Conservation (phyloP, 108 stramenopile genomes). For the Conticribra weissflogii region DNA sequence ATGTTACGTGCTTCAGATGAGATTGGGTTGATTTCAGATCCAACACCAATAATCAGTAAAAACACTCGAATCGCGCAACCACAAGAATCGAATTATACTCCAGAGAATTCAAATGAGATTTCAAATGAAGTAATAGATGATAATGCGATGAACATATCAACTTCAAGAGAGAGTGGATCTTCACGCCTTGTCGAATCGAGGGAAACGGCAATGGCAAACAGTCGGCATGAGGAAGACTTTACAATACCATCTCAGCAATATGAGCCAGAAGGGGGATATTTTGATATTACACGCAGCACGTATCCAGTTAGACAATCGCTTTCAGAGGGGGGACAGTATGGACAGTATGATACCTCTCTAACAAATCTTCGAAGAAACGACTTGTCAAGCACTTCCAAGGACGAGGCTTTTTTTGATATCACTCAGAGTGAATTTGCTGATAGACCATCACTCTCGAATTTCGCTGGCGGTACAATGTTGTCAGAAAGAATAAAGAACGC, state of each 20-base stretch:
- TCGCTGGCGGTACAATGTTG: not conserved
- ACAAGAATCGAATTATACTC: no score
- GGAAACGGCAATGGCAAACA: not conserved
- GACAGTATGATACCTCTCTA: no score
- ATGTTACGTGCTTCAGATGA: not conserved
- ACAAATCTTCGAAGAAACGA: no score
- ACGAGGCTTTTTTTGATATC: not conserved
- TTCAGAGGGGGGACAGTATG: no score
- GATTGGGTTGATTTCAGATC: not conserved
- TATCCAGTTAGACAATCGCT: not conserved
- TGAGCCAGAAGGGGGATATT: not conserved
- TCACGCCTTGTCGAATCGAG: no score
- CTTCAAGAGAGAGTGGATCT: no score
- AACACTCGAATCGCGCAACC: no score
- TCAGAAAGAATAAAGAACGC: not conserved
- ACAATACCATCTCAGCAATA: not conserved
- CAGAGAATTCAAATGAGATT: no score
- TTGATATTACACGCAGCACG: not conserved
- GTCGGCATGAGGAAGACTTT: no score
- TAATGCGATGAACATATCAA: no score
- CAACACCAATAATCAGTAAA: no score
- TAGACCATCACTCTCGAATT: not conserved
- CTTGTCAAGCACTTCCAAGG: not conserved
- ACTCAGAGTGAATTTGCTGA: not conserved
- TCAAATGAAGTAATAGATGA: no score